Evolutionary conservation across 768 basidiomycete genomes (phyloP).

Genomic region (Boletus tylopilopsis): DNA sequence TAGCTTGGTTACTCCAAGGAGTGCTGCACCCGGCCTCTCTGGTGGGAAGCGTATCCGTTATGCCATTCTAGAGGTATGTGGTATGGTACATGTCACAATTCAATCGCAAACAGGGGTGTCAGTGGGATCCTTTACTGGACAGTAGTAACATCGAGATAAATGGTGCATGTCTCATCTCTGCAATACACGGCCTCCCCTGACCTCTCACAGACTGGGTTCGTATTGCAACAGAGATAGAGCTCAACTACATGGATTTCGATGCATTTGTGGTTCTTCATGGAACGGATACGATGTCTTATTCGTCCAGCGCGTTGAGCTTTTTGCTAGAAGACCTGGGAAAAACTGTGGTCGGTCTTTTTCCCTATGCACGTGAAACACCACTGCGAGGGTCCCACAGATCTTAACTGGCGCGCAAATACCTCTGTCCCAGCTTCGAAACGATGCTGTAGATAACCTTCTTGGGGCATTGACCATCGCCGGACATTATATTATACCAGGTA

Average conservation of each 20-base stretch:
- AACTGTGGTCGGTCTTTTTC: conserved; percentile 61
- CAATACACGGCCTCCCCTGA: not conserved
- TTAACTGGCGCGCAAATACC: conserved; percentile 94
- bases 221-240: conserved; percentile 87
- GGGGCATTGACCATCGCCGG: conserved; percentile 88
- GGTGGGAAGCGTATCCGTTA: conserved; percentile 75
- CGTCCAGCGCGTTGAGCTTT: conserved; percentile 86
- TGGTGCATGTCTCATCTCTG: conserved; percentile 40
- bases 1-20: conserved; percentile 75
- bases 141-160: conserved; percentile 86
- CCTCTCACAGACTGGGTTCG: conserved; percentile 74
- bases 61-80: conserved; percentile 72
- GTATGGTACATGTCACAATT: not conserved
- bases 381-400: conserved; percentile 48
- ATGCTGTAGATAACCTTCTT: conserved; percentile 90
- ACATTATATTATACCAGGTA: conserved; percentile 88
- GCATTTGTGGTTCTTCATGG: conserved; percentile 90
- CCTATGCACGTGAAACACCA: not conserved
- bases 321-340: conserved; percentile 90
- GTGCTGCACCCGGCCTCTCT: conserved; percentile 53
- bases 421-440: conserved; percentile 85
- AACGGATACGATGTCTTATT: conserved; percentile 90
- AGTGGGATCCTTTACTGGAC: conserved; percentile 88
- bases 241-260: conserved; percentile 83
- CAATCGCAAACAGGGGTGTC: not conserved